Percentiles rank a stretch among this genome's conserved stretches.
Evolutionary conservation across 2,329 filamentous ascomycete genomes (phyloP).

Genomic region (Incumbomyces delicatus): DNA sequence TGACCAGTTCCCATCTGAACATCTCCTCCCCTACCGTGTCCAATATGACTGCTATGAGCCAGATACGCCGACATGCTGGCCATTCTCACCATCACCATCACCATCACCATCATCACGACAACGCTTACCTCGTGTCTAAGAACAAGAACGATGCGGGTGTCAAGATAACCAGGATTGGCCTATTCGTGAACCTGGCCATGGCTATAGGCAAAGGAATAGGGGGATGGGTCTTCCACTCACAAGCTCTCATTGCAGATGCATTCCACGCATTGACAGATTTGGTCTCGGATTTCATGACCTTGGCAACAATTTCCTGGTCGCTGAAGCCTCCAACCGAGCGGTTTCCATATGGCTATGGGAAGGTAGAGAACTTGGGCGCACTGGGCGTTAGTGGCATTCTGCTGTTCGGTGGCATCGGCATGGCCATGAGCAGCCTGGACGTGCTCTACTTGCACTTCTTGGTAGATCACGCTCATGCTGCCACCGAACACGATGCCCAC

Average conservation of each 20-base stretch:
- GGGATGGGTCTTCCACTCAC: constrained; percentile 89
- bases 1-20: background rate
- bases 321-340: constrained; percentile 70
- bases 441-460: constrained; percentile 65
- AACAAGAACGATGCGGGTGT: constrained; percentile 90
- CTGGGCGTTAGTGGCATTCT: constrained; percentile 88
- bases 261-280: constrained; percentile 94
- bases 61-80: constrained; percentile 33
- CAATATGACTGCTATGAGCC: constrained; percentile 6
- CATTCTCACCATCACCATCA: constrained; percentile 47
- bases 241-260: constrained; percentile 84
- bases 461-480: constrained; percentile 49
- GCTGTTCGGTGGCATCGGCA: constrained; percentile 79
- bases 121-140: constrained; percentile 66
- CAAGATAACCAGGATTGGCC: constrained; percentile 79
- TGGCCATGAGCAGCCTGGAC: constrained; percentile 69
- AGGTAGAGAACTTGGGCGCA: constrained; percentile 92
- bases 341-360: constrained; percentile 89
- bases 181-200: constrained; percentile 88
- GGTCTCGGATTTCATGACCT: constrained; percentile 85
- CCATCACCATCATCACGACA: constrained; percentile 62
- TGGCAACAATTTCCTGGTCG: constrained; percentile 90
- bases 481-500: constrained; percentile 19
- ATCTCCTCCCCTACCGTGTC: background rate
- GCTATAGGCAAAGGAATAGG: constrained; percentile 85